Evolutionary conservation across 2,329 filamentous ascomycete species (phyloP), one percentile per base, ranked within the genome.

Genomic region (Exophiala oligosperma): DNA sequence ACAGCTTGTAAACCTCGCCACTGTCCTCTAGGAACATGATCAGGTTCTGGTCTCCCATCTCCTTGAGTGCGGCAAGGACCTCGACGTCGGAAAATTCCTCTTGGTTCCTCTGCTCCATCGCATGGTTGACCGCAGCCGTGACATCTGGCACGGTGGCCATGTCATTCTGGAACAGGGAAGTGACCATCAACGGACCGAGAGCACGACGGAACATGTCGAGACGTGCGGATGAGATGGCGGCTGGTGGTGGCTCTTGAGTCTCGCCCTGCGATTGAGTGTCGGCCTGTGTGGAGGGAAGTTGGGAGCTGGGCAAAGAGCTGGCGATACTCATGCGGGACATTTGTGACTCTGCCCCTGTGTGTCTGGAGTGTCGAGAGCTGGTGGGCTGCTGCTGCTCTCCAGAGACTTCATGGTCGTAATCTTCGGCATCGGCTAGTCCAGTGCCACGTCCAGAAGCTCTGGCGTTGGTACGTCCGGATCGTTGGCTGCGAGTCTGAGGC

Each of bases 101-200:
- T 3, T 81, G 81, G 26, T 76, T 74, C 67, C 43, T 75, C 69
- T 12, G 83, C 6, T 48, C 55, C 21, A 67, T 48, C 80, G 48
- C 96, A 67, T 66, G 85, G 72, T 99, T 99, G 51, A 99, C 89
- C 7, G 90, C 90, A 2, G 81, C 81, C 17, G 97, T 81, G 32
- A 99, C 81, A 26, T 84, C 84, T 62, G 86, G 84, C 1, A 97
- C 82, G 60, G 88, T 82, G 12, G 92, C 91, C 17, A 87, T 85
- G 68, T 97, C 94, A 61, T 95, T 90, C 32, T 87, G 85, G 71
- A 99, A 99, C n/a, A 99, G 74, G 11, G 84, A 81, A 0, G 89
- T 88, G 67, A 88, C 88, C 69, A 96, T 87, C 54, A 99, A 80
- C 67, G 91, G 89, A 24, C 94, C 94, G 2, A 99, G 80, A 1